phyloP scores from a whole-genome alignment of 2,329 filamentous ascomycete genomes.

The Penicillium concentricum region DNA sequence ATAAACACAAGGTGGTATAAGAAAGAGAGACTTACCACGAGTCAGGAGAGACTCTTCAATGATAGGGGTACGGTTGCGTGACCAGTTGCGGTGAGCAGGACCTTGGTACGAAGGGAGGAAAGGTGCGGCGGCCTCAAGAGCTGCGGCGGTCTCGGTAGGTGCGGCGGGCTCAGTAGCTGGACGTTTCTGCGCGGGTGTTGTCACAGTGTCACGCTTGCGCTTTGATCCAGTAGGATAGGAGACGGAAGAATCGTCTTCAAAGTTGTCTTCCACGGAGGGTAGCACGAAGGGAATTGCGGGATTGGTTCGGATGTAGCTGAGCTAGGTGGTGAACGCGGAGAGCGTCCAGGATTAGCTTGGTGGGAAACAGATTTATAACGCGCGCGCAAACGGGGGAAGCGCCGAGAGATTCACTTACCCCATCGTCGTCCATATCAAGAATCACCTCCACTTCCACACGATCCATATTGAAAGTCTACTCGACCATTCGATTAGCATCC shows the following conservation, averaged over 20 bases:
- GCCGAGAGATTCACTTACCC: neutral
- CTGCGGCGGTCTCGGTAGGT: too few relatives aligned
- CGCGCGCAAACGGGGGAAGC: neutral
- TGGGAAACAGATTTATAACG: neutral
- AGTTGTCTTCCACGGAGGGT: neutral
- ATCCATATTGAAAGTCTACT: neutral
- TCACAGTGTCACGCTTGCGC: neutral
- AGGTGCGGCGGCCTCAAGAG: neutral
- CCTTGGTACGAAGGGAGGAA: neutral
- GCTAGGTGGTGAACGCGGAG: neutral
- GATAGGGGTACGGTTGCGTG: neutral
- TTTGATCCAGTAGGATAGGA: neutral
- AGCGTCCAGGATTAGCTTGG: neutral
- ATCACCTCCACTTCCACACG: neutral
- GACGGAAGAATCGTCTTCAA: neutral
- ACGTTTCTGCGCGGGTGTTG: neutral
- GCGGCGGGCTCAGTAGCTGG: too few relatives aligned
- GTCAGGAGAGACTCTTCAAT: neutral
- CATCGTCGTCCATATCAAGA: neutral
- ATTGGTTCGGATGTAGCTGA: neutral
- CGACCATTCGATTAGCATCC: neutral
- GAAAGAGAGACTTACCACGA: neutral
- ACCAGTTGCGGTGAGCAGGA: neutral
- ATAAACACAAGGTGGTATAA: neutral
- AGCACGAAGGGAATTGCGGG: neutral